These are phyloP conservation scores for Solanum stenotomum DNA, from an alignment of 257 asterid genomes.

Conservation along the genomic window DNA sequence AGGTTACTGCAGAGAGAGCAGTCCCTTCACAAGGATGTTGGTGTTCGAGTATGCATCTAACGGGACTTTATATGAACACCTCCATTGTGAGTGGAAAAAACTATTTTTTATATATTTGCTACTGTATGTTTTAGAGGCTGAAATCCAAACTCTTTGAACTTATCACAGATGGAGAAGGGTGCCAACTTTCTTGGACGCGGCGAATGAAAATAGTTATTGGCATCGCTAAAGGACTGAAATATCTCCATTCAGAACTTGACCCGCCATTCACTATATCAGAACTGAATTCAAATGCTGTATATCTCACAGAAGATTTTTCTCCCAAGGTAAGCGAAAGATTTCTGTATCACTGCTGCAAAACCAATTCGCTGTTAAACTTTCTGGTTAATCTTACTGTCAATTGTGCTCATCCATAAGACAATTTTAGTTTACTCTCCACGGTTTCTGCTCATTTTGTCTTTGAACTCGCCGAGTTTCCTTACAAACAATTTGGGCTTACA, in stretches of 20 bases:
- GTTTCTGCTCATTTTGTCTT: neutral
- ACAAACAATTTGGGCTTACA: neutral
- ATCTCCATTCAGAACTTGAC: constrained; percentile 76
- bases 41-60: constrained; percentile 92
- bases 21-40: constrained; percentile 87
- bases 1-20: constrained; percentile 82
- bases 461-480: neutral
- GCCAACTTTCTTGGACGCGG: constrained; percentile 88
- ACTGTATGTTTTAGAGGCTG: neutral
- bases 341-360: neutral
- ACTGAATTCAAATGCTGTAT: constrained; percentile 66
- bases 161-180: constrained; percentile 78
- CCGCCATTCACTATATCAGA: constrained; percentile 90
- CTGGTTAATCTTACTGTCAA: neutral
- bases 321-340: constrained; percentile 54
- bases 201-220: constrained; percentile 86
- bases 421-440: neutral
- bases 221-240: constrained; percentile 74
- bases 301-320: constrained; percentile 91
- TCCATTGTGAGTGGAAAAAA: constrained; percentile 57
- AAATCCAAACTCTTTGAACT: neutral
- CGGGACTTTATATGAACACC: constrained; percentile 94
- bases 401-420: neutral
- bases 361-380: neutral
- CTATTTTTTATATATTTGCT: neutral